phyloP scores from a whole-genome alignment of 1,284 basidiomycete species.

The Leccinum colubrinum region DNA sequence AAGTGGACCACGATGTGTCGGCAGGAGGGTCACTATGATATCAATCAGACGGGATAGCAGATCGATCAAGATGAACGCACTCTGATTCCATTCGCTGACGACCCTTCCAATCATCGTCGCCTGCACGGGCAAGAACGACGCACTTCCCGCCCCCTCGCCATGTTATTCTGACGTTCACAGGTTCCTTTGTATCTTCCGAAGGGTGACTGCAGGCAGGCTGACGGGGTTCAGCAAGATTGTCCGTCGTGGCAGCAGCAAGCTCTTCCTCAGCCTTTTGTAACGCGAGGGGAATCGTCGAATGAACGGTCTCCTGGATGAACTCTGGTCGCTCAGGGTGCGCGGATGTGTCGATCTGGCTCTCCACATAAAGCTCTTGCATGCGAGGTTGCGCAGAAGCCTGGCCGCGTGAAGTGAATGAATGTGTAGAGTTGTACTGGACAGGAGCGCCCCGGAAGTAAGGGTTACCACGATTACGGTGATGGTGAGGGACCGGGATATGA shows the following conservation, averaged over 20 bases:
- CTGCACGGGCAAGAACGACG: slow-evolving; percentile 65
- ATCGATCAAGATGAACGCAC: slow-evolving; percentile 39
- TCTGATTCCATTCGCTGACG: slow-evolving; percentile 59
- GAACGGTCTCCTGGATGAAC: slow-evolving; percentile 56
- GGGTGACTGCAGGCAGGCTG: slow-evolving; percentile 16
- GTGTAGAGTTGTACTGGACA: slow-evolving; percentile 36
- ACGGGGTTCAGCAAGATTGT: slow-evolving; percentile 18
- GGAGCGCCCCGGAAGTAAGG: slow-evolving; percentile 33
- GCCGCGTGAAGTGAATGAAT: slow-evolving; percentile 34
- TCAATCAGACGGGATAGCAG: slow-evolving; percentile 15
- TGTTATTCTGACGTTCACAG: slow-evolving; percentile 53
- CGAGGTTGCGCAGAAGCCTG: slow-evolving; percentile 31
- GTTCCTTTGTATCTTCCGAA: slow-evolving; percentile 38
- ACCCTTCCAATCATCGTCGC: slow-evolving; percentile 72
- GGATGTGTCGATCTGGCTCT: slow-evolving; percentile 27
- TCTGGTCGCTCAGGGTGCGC: slow-evolving; percentile 27
- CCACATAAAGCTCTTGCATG: slow-evolving; percentile 34
- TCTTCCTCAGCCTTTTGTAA: slow-evolving; percentile 42
- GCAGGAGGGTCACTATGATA: slow-evolving; percentile 28
- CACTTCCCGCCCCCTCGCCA: slow-evolving; percentile 63
- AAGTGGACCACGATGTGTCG: slow-evolving; percentile 42
- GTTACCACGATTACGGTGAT: slow-evolving; percentile 30
- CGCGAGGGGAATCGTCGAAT: slow-evolving; percentile 61
- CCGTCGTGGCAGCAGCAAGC: slow-evolving; percentile 21
- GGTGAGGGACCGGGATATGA: slow-evolving; percentile 41